Percentiles rank a stretch among this genome's conserved stretches.
phyloP scores from a whole-genome alignment of 176 grass and related monocot species.

The Carex parvula region DNA sequence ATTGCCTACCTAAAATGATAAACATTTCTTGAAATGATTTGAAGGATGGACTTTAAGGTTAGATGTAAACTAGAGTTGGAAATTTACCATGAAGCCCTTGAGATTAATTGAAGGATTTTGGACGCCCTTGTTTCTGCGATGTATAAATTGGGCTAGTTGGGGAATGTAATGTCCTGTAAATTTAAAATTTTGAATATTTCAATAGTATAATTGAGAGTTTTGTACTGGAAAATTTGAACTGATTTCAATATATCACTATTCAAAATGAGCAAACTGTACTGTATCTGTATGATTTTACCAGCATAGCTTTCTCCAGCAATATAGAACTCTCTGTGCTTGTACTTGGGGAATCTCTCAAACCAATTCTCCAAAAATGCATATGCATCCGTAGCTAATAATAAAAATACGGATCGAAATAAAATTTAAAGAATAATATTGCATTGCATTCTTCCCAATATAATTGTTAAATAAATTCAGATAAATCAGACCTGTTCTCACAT shows the following conservation, averaged over 20 bases:
- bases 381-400: slow-evolving; percentile 59
- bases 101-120: slow-evolving; percentile 66
- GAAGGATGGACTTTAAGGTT: slow-evolving; percentile 4
- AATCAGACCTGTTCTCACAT: slow-evolving; percentile 63
- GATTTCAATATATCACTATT: not conserved
- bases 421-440: not conserved
- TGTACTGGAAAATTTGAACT: not conserved
- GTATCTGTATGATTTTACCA: slow-evolving; percentile 34
- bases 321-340: slow-evolving; percentile 87
- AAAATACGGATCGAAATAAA: slow-evolving; percentile 24
- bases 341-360: slow-evolving; percentile 86
- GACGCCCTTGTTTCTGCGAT: slow-evolving; percentile 51
- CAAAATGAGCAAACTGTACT: not conserved
- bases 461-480: slow-evolving; percentile 5
- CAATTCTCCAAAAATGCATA: slow-evolving; percentile 84
- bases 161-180: slow-evolving; percentile 94
- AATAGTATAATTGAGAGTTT: not conserved
- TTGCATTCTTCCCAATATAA: not conserved
- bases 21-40: slow-evolving; percentile 14
- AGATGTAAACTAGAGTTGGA: not conserved
- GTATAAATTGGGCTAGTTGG: slow-evolving; percentile 68
- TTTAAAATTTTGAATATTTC: not conserved
- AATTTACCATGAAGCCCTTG: slow-evolving; percentile 86
- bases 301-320: slow-evolving; percentile 96
- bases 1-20: slow-evolving; percentile 65